Evolutionary conservation across 164 flowering plant species (phyloP).

Genomic region (Amborella trichopoda): DNA sequence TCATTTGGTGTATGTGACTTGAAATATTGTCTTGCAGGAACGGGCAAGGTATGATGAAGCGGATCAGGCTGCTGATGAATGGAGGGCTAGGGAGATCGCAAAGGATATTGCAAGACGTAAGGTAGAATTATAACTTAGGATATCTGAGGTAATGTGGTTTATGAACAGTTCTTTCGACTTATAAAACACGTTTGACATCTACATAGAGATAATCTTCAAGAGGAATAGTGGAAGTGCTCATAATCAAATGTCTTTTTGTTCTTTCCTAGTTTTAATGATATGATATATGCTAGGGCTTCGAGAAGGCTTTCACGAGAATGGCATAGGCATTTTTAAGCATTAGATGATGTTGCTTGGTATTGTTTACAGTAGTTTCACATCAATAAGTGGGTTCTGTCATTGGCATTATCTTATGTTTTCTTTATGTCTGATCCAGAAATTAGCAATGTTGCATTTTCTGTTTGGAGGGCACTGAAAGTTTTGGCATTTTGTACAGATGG

Average conservation of each 20-base stretch:
- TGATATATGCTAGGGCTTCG: too few species aligned
- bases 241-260: background rate
- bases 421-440: background rate
- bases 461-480: too few species aligned
- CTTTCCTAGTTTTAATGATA: background rate
- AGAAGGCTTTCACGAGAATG: too few species aligned
- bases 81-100: slow-evolving; percentile 94
- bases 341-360: too few species aligned
- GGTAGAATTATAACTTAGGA: slow-evolving; percentile 26
- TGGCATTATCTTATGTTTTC: background rate
- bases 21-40: slow-evolving; percentile 51
- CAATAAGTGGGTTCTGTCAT: too few species aligned
- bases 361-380: too few species aligned
- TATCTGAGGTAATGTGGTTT: background rate
- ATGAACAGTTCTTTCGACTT: background rate
- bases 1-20: too few species aligned
- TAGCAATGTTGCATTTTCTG: too few species aligned
- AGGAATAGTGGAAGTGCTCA: background rate
- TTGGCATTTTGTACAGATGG: slow-evolving; percentile 44
- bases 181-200: background rate
- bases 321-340: too few species aligned
- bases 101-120: slow-evolving; percentile 79
- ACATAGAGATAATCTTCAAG: background rate
- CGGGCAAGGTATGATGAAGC: slow-evolving; percentile 54
- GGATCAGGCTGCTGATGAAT: slow-evolving; percentile 86